These are phyloP conservation scores for Logfia minima DNA, from an alignment of 129 eudicot genomes.

Conservation along the genomic window DNA sequence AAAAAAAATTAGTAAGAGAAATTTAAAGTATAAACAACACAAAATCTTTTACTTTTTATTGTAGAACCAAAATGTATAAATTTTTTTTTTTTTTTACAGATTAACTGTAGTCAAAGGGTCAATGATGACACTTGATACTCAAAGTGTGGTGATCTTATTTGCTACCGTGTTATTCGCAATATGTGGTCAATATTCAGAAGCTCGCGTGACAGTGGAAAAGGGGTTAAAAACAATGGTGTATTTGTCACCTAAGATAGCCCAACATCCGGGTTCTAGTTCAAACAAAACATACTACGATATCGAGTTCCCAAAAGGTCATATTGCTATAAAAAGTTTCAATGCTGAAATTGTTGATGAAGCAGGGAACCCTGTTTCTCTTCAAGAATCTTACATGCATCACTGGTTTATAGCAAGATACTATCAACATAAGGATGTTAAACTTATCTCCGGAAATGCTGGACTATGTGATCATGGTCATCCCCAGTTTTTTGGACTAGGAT, in stretches of 20 bases:
- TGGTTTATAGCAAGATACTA: slow-evolving; percentile 51
- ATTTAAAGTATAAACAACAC: background rate
- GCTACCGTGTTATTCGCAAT: slow-evolving; percentile 24
- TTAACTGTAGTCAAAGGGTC: slow-evolving; percentile 1
- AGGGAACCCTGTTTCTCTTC: slow-evolving; percentile 58
- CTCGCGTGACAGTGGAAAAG: slow-evolving; percentile 32
- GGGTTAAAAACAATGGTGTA: slow-evolving; percentile 53
- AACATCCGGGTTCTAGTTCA: slow-evolving; percentile 57
- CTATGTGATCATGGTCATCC: slow-evolving; percentile 42
- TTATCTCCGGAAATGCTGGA: slow-evolving; percentile 44
- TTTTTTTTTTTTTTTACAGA: background rate
- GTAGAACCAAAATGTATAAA: background rate
- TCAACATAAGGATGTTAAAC: slow-evolving; percentile 13
- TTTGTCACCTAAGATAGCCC: slow-evolving; percentile 52
- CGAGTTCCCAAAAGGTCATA: slow-evolving; percentile 63
- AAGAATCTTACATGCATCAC: slow-evolving; percentile 69
- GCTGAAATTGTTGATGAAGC: slow-evolving; percentile 79
- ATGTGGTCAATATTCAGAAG: slow-evolving; percentile 28
- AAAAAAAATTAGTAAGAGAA: too few species aligned
- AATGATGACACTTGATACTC: slow-evolving; percentile 35
- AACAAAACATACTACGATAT: slow-evolving; percentile 53
- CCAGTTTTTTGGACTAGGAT: slow-evolving; percentile 68
- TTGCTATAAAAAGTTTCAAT: slow-evolving; percentile 56
- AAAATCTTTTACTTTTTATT: background rate
- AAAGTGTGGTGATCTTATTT: slow-evolving; percentile 18